Base-by-base conservation (phyloP, 1,284 basidiomycete species). In the Entoloma clypeatum region DNA sequence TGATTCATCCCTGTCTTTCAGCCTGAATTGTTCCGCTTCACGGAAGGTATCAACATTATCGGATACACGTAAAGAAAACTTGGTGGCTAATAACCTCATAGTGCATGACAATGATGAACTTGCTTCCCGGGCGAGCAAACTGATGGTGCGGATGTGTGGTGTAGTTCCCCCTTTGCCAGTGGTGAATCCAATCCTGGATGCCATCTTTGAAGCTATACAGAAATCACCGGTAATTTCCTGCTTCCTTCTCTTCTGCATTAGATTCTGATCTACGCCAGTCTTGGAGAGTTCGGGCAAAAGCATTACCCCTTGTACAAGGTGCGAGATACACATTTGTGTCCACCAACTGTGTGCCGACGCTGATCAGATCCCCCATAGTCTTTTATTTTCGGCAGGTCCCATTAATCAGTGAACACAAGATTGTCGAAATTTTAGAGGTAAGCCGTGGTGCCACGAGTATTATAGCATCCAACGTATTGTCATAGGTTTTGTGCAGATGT, bases 271-370 rank as follows among this genome's bases (percentile, higher is more conserved):
- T 11, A 44, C 17, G 10, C 4, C 45, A 86, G 81, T 86, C 83
- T 2, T 86, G 83, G 81, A 72, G 72, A 58, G 78, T 85, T 7
- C 76, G 83, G 29, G 59, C 85, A 35, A 84, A 83, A 55, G 81
- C 81, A 10, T 59, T 86, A 27, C 83, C 82, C n/a, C 66, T 86
- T n/a, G 69, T 86, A n/a, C 83, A 86, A 74, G 77, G 81, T 78
- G 31, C 26, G 54, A 41, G 32, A 40, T 41, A 5, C 5, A 25
- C 8, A 22, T 16, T 19, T 24, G 7, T 18, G 14, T 9, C 16
- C 13, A 17, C 9, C 24, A 13, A 24, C 24, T 28, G 14, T 21
- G 22, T 18, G 26, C 21, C 8, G 10, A 22, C 17, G 9, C 27
- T 25, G 5, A 5, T 33, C 17, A 29, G 16, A n/a, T 5, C 32